A percentile compares a stretch with the other conserved stretches of the same genome.
Conservation (phyloP, 306 rosid species). For the Aeschynomene evenia region DNA sequence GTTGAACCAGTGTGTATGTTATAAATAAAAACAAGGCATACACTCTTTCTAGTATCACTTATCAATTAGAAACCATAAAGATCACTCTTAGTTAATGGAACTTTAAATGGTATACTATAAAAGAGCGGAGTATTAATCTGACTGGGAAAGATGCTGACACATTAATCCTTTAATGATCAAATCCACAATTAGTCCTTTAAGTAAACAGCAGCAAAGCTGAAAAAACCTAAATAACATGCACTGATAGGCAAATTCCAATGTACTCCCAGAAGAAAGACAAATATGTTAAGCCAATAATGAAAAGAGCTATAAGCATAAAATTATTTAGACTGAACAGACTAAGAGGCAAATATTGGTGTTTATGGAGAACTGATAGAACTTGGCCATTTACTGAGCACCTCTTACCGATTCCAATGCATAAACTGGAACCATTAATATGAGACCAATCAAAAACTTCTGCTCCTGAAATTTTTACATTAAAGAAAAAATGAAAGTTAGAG, state of each 20-base stretch:
- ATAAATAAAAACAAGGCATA: neutral
- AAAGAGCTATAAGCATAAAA: neutral
- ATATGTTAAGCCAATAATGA: neutral
- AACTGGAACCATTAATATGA: constrained; percentile 97
- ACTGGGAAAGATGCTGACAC: neutral
- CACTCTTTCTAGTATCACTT: constrained; percentile 8
- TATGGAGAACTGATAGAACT: constrained; percentile 1
- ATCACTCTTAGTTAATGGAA: constrained; percentile 1
- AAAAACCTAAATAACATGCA: constrained; percentile 11
- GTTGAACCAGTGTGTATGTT: neutral
- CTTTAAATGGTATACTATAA: too few relatives aligned
- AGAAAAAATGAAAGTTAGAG: neutral
- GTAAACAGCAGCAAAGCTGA: neutral
- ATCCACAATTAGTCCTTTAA: neutral
- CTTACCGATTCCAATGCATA: constrained; percentile 96
- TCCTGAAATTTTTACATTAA: constrained; percentile 56
- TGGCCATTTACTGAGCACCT: constrained; percentile 1
- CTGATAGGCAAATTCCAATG: neutral
- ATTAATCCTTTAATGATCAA: constrained; percentile 5
- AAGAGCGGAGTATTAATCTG: constrained; percentile 7
- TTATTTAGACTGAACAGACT: neutral
- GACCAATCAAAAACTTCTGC: constrained; percentile 97
- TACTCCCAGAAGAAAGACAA: neutral
- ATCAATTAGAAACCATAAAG: constrained; percentile 13
- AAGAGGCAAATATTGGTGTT: neutral